Evolutionary conservation across 768 basidiomycete species (phyloP).

Genomic region (Auriscalpium orientale): DNA sequence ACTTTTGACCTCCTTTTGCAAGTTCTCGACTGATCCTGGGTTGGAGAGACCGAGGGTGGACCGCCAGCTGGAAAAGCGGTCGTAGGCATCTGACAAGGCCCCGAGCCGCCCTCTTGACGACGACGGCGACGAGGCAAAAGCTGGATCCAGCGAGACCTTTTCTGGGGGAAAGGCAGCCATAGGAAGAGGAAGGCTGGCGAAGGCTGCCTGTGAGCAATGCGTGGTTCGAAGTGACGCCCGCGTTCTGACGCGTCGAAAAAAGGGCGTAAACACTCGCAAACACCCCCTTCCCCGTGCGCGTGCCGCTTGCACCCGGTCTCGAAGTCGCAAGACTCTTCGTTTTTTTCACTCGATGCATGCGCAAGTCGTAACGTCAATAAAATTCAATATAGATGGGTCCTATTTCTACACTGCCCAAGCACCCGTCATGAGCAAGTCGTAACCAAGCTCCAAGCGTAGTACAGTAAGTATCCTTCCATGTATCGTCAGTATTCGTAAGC

Average conservation of each 20-base stretch:
- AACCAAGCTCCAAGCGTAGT: neutral
- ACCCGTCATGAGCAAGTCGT: conserved; percentile 3
- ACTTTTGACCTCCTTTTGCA: conserved; percentile 93
- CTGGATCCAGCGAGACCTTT: neutral
- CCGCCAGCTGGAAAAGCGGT: conserved; percentile 76
- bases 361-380: too few species aligned
- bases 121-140: neutral
- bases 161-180: conserved; percentile 11
- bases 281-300: neutral
- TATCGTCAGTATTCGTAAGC: conserved; percentile 14
- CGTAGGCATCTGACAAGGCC: conserved; percentile 51
- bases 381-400: neutral
- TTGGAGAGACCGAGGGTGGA: conserved; percentile 74
- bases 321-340: neutral
- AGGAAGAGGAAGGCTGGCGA: neutral
- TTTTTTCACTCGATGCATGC: too few species aligned
- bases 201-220: neutral
- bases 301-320: neutral
- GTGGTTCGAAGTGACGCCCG: neutral
- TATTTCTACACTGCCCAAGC: conserved; percentile 5
- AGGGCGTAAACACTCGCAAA: conserved; percentile 10
- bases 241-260: conserved; percentile 5
- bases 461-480: conserved; percentile 10
- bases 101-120: neutral
- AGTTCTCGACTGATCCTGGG: conserved; percentile 89